Evolutionary conservation across 768 basidiomycete genomes (phyloP).

Genomic region (Nidularia sp.): DNA sequence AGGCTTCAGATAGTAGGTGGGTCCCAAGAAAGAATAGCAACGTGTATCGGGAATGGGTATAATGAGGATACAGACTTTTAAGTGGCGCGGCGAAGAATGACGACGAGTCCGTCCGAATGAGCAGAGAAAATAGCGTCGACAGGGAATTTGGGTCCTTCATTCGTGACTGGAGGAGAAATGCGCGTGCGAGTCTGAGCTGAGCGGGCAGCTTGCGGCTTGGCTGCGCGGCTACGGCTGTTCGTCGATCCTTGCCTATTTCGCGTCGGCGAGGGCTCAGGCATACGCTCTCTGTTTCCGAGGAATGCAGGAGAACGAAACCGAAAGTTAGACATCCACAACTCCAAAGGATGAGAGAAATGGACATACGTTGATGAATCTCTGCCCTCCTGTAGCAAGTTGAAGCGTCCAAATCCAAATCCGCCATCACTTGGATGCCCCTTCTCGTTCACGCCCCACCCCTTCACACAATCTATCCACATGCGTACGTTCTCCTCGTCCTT

Average conservation of each 20-base stretch:
- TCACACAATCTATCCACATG: constrained; percentile 73
- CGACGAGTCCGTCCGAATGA: constrained; percentile 81
- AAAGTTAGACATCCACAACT: constrained; percentile 11
- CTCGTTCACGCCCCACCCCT: constrained; percentile 83
- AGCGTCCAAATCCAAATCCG: constrained; percentile 80
- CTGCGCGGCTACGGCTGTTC: not conserved
- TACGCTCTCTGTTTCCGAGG: constrained; percentile 17
- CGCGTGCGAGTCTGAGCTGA: not conserved
- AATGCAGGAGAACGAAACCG: not conserved
- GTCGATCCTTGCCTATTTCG: constrained; percentile 14
- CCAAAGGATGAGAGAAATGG: constrained; percentile 23
- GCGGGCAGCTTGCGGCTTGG: not conserved
- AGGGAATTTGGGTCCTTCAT: constrained; percentile 16
- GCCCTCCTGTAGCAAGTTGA: constrained; percentile 50
- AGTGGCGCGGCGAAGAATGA: constrained; percentile 59
- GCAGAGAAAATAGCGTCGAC: constrained; percentile 85
- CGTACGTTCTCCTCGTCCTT: constrained; percentile 65
- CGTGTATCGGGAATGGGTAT: not conserved
- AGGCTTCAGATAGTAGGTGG: too few relatives aligned
- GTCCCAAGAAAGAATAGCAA: too few relatives aligned
- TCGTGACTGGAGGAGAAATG: not conserved
- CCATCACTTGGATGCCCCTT: constrained; percentile 80
- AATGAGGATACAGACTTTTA: not conserved
- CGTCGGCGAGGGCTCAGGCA: constrained; percentile 24
- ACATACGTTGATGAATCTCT: constrained; percentile 42